Evolutionary conservation across 106 monocot species (phyloP).

Genomic region (Dendrobium huoshanense): DNA sequence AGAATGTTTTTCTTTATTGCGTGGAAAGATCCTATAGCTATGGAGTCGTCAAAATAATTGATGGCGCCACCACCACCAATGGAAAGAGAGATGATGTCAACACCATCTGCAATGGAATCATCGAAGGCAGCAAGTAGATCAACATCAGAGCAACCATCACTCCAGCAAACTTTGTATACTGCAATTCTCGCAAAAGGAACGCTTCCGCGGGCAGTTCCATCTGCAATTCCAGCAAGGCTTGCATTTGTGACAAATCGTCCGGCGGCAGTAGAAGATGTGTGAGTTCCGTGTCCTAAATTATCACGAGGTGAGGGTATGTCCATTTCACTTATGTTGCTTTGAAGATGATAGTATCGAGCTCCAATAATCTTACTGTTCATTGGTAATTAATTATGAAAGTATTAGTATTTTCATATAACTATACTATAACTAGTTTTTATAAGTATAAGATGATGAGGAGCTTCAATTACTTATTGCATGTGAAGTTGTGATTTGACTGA

Average conservation of each 20-base stretch:
- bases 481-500: slow-evolving; percentile 16
- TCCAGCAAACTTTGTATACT: slow-evolving; percentile 33
- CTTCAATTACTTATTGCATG: slow-evolving; percentile 30
- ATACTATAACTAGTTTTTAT: too few relatives aligned
- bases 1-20: slow-evolving; percentile 33
- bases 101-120: slow-evolving; percentile 34
- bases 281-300: slow-evolving; percentile 31
- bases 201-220: slow-evolving; percentile 23
- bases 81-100: slow-evolving; percentile 38
- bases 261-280: slow-evolving; percentile 24
- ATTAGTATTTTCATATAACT: too few relatives aligned
- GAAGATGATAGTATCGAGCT: slow-evolving; percentile 16
- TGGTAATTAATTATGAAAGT: not conserved
- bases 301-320: slow-evolving; percentile 13
- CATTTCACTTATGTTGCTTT: not conserved
- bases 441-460: too few relatives aligned
- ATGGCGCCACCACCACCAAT: not conserved
- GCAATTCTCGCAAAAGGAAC: slow-evolving; percentile 24
- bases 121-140: slow-evolving; percentile 36
- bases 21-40: slow-evolving; percentile 35
- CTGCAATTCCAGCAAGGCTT: slow-evolving; percentile 18
- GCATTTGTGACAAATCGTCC: slow-evolving; percentile 7
- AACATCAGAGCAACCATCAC: slow-evolving; percentile 2
- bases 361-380: slow-evolving; percentile 4
- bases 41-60: slow-evolving; percentile 16